These are phyloP conservation scores for Sodiomyces alkalinus DNA, from an alignment of 2,329 filamentous ascomycete genomes.

Conservation along the genomic window DNA sequence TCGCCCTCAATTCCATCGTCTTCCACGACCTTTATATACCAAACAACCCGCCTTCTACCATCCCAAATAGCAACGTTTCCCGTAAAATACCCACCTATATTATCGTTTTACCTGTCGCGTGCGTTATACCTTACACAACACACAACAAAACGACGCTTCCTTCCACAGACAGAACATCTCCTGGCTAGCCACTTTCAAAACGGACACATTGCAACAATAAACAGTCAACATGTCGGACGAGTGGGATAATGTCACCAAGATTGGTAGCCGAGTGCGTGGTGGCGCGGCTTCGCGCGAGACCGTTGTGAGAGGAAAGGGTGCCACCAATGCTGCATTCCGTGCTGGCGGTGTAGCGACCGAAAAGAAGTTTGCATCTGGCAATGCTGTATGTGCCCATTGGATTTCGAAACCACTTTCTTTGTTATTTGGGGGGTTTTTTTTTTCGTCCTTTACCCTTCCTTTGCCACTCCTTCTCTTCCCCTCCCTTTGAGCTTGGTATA, in stretches of 20 bases:
- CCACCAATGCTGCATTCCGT: constrained; percentile 81
- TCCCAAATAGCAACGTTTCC: constrained; percentile 1
- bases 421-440: too few relatives aligned
- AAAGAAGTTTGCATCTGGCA: constrained; percentile 75
- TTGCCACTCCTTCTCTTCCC: neutral
- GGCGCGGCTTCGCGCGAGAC: constrained; percentile 61
- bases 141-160: constrained; percentile 4
- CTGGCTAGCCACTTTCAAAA: too few relatives aligned
- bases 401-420: too few relatives aligned
- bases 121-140: neutral
- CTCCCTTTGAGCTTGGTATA: too few relatives aligned
- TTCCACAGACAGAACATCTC: too few relatives aligned
- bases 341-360: constrained; percentile 69
- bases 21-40: constrained; percentile 8
- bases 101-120: too few relatives aligned
- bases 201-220: constrained; percentile 11
- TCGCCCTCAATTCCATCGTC: constrained; percentile 11
- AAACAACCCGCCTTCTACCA: constrained; percentile 2
- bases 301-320: constrained; percentile 67
- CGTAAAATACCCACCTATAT: too few relatives aligned
- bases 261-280: constrained; percentile 69
- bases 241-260: constrained; percentile 85
- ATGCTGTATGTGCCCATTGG: constrained; percentile 51
- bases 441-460: neutral
- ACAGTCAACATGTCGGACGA: constrained; percentile 51